Evolutionary conservation across 345 rosid species (phyloP), one percentile per base, ranked within the genome.

Genomic region (Citrus glauca): DNA sequence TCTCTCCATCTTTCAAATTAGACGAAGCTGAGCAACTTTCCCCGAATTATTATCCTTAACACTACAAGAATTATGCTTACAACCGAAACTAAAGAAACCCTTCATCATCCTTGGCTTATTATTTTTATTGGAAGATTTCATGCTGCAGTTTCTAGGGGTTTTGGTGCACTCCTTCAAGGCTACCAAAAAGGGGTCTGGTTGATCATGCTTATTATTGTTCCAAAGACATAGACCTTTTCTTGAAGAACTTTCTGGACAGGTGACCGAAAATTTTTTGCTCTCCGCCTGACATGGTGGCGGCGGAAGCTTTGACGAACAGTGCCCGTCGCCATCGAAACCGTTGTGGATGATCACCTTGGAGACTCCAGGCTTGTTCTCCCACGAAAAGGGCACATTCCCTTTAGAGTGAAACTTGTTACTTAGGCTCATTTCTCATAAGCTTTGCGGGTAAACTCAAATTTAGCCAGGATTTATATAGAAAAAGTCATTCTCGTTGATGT

Each of bases 351-450:
- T 27, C 5, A 33, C 38, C 64, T 73, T 73, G 55, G 76, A 73
- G 32, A 73, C 67, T 24, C 66, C 76, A 30, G 76, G 76, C 67
- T 56, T 32, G 66, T 73, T 73, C 76, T 73, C 76, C 76, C 76
- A 73, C 14, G 76, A 75, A 70, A 63, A 74, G 22, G 38, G 69
- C 60, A 75, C 69, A 22, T 61, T 66, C 60, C n/a, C 50, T 67
- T 19, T n/a, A 20, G 50, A 38, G 16, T 1, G 25, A 35, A 67
- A 28, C n/a, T 66, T 66, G 7, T 53, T 53, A 16, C 19, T 27
- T 14, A n/a, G 35, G 37, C 50, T 48, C 73, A 69, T 53, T 69
- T 20, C 7, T 53, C 20, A 16, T 17, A 19, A 19, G 11, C 2
- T 67, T 33, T 35, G 69, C 11, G 6, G 45, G 30, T 9, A 33